A percentile compares a stretch with the other conserved stretches of the same genome.
These are phyloP conservation scores for Xenosphaeropsis pyriputrescens DNA, from an alignment of 2,329 filamentous ascomycete species.

Conservation along the genomic window DNA sequence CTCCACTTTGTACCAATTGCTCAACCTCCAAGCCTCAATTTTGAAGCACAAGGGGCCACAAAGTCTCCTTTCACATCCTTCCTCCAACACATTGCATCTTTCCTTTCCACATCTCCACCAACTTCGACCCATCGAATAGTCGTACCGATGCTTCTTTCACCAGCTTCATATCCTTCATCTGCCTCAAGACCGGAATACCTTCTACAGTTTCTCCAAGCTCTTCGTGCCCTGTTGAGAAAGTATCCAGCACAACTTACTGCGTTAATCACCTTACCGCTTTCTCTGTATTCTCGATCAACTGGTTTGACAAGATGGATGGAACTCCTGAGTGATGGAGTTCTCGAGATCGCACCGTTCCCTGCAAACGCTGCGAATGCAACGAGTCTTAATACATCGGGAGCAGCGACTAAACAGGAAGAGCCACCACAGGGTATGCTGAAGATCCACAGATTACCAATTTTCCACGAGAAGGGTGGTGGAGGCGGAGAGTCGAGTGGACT, in stretches of 20 bases:
- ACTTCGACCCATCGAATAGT: constrained; percentile 64
- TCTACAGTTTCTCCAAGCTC: constrained; percentile 65
- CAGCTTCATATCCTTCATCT: constrained; percentile 63
- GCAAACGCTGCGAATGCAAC: constrained; percentile 28
- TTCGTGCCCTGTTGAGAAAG: constrained; percentile 61
- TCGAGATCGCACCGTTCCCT: constrained; percentile 69
- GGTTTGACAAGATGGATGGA: constrained; percentile 81
- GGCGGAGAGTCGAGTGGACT: constrained; percentile 50
- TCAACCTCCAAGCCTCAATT: constrained; percentile 11
- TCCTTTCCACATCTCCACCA: constrained; percentile 39
- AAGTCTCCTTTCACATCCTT: constrained; percentile 49
- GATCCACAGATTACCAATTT: constrained; percentile 68
- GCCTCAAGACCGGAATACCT: constrained; percentile 57
- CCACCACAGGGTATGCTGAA: constrained; percentile 75
- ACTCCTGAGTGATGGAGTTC: constrained; percentile 66
- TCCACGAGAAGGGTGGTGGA: constrained; percentile 79
- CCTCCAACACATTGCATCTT: constrained; percentile 39
- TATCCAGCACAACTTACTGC: constrained; percentile 51
- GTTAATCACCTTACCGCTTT: constrained; percentile 63
- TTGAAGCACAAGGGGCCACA: constrained; percentile 15
- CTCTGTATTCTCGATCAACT: constrained; percentile 61
- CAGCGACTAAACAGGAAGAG: constrained; percentile 48
- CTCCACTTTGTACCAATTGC: constrained; percentile 33
- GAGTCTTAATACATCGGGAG: constrained; percentile 27
- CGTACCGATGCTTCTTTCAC: constrained; percentile 74